phyloP scores from a whole-genome alignment of 1,284 basidiomycete species.

The Cutaneotrichosporon sp. region DNA sequence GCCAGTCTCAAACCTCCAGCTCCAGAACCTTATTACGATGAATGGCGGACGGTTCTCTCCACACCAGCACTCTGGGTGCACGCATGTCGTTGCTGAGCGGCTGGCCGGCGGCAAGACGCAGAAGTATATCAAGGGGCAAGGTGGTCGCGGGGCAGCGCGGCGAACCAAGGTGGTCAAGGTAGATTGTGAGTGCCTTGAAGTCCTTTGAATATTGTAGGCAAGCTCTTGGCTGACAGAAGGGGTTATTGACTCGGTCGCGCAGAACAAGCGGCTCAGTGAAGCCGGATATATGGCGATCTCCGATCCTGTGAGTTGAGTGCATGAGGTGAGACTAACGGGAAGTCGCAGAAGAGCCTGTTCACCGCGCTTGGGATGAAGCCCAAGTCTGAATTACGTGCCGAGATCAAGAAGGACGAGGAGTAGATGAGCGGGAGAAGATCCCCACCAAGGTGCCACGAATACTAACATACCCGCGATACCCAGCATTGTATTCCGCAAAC shows the following conservation, averaged over 20 bases:
- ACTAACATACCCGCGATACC: too few species aligned
- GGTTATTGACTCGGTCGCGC: slow-evolving; percentile 42
- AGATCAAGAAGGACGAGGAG: not conserved
- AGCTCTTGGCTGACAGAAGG: slow-evolving; percentile 27
- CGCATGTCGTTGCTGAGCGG: slow-evolving; percentile 45
- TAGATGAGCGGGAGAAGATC: not conserved
- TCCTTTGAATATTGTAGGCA: too few species aligned
- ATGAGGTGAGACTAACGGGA: not conserved
- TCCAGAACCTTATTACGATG: slow-evolving; percentile 45
- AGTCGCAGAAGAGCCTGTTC: slow-evolving; percentile 39
- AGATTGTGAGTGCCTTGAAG: slow-evolving; percentile 35
- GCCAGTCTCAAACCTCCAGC: slow-evolving; percentile 44
- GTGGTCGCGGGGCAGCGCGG: slow-evolving; percentile 27
- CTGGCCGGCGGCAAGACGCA: slow-evolving; percentile 45
- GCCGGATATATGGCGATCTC: slow-evolving; percentile 42
- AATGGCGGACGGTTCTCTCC: slow-evolving; percentile 43
- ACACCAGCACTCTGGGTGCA: slow-evolving; percentile 34
- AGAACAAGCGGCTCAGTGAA: slow-evolving; percentile 37
- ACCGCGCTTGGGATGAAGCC: slow-evolving; percentile 31
- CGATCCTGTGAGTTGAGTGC: slow-evolving; percentile 35
- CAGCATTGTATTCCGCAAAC: too few species aligned
- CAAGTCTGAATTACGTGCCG: slow-evolving; percentile 15
- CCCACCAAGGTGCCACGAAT: too few species aligned
- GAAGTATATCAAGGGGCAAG: slow-evolving; percentile 46
- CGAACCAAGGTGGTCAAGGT: slow-evolving; percentile 41